Evolutionary conservation across 139 green algal species (phyloP), one percentile per base, ranked within the genome.

Genomic region (Coelastrella sp.): DNA sequence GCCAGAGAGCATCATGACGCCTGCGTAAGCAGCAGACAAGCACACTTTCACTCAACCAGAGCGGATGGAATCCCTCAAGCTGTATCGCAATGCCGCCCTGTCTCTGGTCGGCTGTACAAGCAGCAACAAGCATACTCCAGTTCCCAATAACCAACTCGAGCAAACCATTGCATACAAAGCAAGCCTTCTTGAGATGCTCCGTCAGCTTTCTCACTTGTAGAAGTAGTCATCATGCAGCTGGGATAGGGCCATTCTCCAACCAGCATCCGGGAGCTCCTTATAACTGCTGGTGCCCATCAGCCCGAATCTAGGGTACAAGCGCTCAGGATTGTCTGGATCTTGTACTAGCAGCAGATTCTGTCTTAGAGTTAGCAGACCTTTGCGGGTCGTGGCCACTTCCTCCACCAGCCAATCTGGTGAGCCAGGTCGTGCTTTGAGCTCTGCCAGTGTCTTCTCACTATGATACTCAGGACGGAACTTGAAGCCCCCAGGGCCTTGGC

Each of bases 151-250:
- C n/a, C n/a, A n/a, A n/a, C n/a, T n/a, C n/a, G n/a, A n/a, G n/a
- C n/a, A n/a, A n/a, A n/a, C n/a, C n/a, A n/a, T n/a, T n/a, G n/a
- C n/a, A n/a, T n/a, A n/a, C n/a, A n/a, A n/a, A n/a, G n/a, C n/a
- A n/a, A n/a, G n/a, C n/a, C n/a, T n/a, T n/a, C n/a, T n/a, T n/a
- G n/a, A n/a, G n/a, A n/a, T n/a, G n/a, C n/a, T n/a, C n/a, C n/a
- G n/a, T n/a, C n/a, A n/a, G n/a, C n/a, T n/a, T 0, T 25, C 89
- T 60, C 63, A 91, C 80, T 89, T 84, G 90, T 94, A 96, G 85
- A 94, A 98, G 90, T 99, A 98, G 75, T 98, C 92, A 71, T 98
- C 89, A 78, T 98, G 95, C 78, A 98, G 87, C 25, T 85, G 68
- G 1, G 48, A 21, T 77, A 99, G 91, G 27, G 92, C 75, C 0